These are phyloP conservation scores for Pleurotus salmoneostramineus DNA, from an alignment of 768 basidiomycete genomes.

Conservation along the genomic window DNA sequence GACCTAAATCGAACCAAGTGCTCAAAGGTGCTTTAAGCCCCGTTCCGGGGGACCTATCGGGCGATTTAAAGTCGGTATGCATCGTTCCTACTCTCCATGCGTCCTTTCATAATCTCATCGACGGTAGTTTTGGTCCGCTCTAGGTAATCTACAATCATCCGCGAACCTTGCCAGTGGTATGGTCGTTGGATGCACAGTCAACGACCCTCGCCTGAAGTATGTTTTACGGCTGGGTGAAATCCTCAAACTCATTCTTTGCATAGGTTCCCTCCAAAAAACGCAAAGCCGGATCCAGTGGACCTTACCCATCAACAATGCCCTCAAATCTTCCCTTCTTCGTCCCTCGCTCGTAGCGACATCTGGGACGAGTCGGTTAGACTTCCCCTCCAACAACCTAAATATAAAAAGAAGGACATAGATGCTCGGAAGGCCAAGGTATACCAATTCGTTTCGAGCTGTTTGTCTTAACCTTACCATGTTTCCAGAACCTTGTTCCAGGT, in stretches of 20 bases:
- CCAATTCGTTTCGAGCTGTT: neutral
- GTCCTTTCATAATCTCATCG: too few relatives aligned
- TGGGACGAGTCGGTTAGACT: conserved; percentile 65
- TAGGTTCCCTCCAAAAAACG: conserved; percentile 85
- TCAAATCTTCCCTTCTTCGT: conserved; percentile 47
- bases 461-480: neutral
- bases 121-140: conserved; percentile 61
- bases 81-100: neutral
- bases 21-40: conserved; percentile 60
- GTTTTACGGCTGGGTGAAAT: conserved; percentile 14
- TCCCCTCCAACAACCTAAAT: conserved; percentile 55
- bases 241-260: neutral
- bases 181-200: conserved; percentile 72
- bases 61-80: conserved; percentile 57
- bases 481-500: conserved; percentile 76
- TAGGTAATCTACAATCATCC: conserved; percentile 60
- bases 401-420: conserved; percentile 84
- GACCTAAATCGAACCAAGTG: conserved; percentile 77
- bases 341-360: conserved; percentile 62
- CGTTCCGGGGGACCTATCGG: conserved; percentile 40
- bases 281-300: conserved; percentile 34
- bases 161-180: conserved; percentile 70
- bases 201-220: conserved; percentile 86
- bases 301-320: conserved; percentile 16
- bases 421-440: conserved; percentile 70